Percentiles rank a stretch among this genome's conserved stretches.
Evolutionary conservation across 1,284 basidiomycete genomes (phyloP).

Genomic region (Cystobasidium pallidum): DNA sequence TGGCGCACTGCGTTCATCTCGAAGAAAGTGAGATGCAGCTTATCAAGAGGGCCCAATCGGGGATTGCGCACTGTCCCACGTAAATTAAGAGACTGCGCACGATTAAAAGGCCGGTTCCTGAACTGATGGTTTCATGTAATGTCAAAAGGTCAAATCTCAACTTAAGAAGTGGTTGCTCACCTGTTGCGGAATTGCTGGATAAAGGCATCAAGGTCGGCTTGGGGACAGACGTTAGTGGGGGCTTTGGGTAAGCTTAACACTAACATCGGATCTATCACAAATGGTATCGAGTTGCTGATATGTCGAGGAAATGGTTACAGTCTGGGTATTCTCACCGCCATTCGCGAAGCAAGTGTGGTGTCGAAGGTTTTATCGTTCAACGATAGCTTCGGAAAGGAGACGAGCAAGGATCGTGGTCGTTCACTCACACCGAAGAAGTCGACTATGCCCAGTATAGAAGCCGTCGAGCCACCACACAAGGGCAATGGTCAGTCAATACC

Average conservation of each 20-base stretch:
- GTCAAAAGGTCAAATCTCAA: conserved; percentile 71
- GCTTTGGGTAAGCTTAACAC: conserved; percentile 45
- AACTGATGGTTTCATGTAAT: not conserved
- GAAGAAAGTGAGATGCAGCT: conserved; percentile 71
- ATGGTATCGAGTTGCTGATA: not conserved
- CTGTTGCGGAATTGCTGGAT: conserved; percentile 77
- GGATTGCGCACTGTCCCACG: conserved; percentile 89
- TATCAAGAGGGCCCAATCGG: conserved; percentile 69
- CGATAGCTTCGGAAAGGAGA: conserved; percentile 31
- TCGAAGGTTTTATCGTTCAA: conserved; percentile 68
- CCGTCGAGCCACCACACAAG: conserved; percentile 27
- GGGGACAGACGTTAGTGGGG: conserved; percentile 53
- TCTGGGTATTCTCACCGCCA: conserved; percentile 77
- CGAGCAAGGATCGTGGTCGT: conserved; percentile 43
- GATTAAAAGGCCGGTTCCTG: not conserved
- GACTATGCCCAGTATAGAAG: conserved; percentile 48
- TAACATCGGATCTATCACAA: not conserved
- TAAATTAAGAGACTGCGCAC: no score
- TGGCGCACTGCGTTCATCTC: conserved; percentile 88
- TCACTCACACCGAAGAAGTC: conserved; percentile 47
- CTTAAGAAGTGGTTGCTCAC: conserved; percentile 78
- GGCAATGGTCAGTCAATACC: conserved; percentile 8
- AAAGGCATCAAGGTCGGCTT: conserved; percentile 70
- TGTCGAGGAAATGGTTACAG: not conserved
- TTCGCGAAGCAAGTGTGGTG: conserved; percentile 80